Base-by-base conservation (phyloP, 495 filamentous ascomycete species). In the Bacidia gigantensis region DNA sequence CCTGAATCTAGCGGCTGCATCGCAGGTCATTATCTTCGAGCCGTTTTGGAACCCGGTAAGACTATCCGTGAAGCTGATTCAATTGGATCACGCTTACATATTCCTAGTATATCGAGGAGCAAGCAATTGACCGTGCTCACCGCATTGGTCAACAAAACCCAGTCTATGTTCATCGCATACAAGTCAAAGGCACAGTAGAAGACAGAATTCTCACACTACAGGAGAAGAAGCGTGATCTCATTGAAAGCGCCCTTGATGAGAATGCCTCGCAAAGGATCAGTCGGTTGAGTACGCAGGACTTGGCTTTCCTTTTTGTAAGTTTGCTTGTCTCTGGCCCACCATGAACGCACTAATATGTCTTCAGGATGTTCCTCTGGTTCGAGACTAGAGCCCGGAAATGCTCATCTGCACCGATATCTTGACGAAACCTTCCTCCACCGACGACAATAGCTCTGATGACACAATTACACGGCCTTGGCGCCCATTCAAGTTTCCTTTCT, bases 61-160 rank as follows among this genome's bases (percentile, higher is more conserved):
- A n/a, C n/a, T n/a, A n/a, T n/a, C n/a, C n/a, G n/a, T n/a, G n/a
- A n/a, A n/a, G n/a, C n/a, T n/a, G n/a, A n/a, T n/a, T n/a, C n/a
- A n/a, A 14, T 35, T 14, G 5, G 14, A 35, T 35, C 29, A 35
- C 14, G 29, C 29, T 35, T 7, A 35, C 14, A 35, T 7, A 5
- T 35, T 5, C 5, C 29, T 14, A 35, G 0, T 95, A 83, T 62
- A 83, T 94, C 23, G 90, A 97, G 67, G 86, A 89, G 58, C 90
- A 97, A 64, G 90, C 90, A 1, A 82, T 97, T 51, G 92, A 95
- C 65, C 86, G 90, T 35, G 87, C 90, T 2, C 85, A 97, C 63
- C 84, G 90, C 2, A 87, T 97, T 51, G 89, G 89, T 12, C 90
- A 97, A 71, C 71, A 71, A 55, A 72, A 74, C 0, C 67, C 76